phyloP scores from a whole-genome alignment of 129 eudicot species.

The Daucus carota region DNA sequence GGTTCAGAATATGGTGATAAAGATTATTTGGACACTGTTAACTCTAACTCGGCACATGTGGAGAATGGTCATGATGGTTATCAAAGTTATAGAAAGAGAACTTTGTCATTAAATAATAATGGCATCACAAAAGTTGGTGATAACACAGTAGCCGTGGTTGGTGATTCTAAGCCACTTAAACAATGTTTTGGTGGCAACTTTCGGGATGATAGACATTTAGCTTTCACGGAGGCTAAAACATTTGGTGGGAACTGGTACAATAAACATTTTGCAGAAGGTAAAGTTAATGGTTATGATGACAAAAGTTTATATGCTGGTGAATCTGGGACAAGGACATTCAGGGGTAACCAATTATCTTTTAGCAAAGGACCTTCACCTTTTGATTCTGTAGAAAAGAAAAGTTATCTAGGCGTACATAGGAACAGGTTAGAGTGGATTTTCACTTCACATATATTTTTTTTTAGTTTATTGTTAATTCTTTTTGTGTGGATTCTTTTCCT shows the following conservation, averaged over 20 bases:
- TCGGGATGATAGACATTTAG: constrained; percentile 7
- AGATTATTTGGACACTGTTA: constrained; percentile 29
- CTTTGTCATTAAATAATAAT: constrained; percentile 8
- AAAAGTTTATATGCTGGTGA: constrained; percentile 20
- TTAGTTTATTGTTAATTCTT: background rate
- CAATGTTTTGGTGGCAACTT: constrained; percentile 12
- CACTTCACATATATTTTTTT: background rate
- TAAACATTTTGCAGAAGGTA: constrained; percentile 20
- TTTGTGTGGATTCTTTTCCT: background rate
- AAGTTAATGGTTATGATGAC: constrained; percentile 12
- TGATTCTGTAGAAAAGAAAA: constrained; percentile 19
- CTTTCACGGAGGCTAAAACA: background rate
- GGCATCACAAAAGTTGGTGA: constrained; percentile 7
- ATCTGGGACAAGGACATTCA: constrained; percentile 13
- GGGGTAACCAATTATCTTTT: constrained; percentile 22
- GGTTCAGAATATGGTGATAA: constrained; percentile 41
- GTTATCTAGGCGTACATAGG: constrained; percentile 9
- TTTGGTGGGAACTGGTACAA: constrained; percentile 14
- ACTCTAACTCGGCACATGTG: background rate
- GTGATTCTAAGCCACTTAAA: constrained; percentile 17
- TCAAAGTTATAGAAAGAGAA: constrained; percentile 11
- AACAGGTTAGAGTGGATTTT: background rate
- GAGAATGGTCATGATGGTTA: constrained; percentile 14
- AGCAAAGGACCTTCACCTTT: constrained; percentile 20
- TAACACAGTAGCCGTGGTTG: constrained; percentile 15